Base-by-base conservation (phyloP, 352 stramenopile species). In the Globisporangium barbulae region DNA sequence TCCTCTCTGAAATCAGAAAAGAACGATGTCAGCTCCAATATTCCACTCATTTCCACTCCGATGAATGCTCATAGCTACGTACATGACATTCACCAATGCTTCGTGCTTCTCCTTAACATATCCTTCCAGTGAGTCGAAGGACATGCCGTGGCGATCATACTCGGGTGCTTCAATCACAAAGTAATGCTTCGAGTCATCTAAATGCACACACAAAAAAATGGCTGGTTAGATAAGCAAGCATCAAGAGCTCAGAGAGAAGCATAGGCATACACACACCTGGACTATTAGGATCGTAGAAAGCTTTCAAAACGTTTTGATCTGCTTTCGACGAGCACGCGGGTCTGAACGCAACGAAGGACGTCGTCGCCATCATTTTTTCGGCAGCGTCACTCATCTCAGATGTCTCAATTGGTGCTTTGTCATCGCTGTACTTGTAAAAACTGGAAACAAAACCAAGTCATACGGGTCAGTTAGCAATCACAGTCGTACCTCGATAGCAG, bases 141-240 rank as follows among this genome's bases (percentile, higher is more conserved):
- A 37, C 28, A 30, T 28, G 8, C 59, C 50, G 39, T 59, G 50
- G 28, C 28, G 28, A 44, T 75, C 63, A 45, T 78, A 70, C 13
- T 84, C 67, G 3, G 66, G 52, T 17, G 69, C 56, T 35, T 70
- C 61, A 25, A 84, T 37, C 21, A 80, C 44, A 12, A 84, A 61
- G 33, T 68, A 81, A 48, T 59, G 53, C 61, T 78, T 84, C 3
- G 56, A 49, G 50, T 59, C 30, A 63, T 84, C 76, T 84, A 50
- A 28, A 39, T 12, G 33, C 33, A 39, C 2, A 13, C 12, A 41
- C 22, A 53, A 44, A 64, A 8, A 47, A 47, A 31, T 28, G 12
- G 44, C 3, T 30, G 13, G 7, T 39, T 39, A 39, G 33, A 39
- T 12, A 39, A 39, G 33, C 8, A 48, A 6, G 21, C 21, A n/a